Conservation (phyloP, 768 basidiomycete species). For the Suillus luteus region DNA sequence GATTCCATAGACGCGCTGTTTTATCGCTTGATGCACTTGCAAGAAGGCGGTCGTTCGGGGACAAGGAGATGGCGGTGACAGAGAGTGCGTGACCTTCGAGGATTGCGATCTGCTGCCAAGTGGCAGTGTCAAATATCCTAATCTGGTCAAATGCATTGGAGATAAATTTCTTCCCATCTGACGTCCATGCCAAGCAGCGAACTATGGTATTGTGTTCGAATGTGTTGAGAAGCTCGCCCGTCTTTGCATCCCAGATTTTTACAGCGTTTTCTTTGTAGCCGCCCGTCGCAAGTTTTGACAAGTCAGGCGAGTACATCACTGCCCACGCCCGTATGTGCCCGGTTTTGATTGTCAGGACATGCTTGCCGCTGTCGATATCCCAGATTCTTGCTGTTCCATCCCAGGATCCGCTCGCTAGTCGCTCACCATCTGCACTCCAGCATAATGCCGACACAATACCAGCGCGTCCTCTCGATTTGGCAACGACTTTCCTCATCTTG, state of each 20-base stretch:
- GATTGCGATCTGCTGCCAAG: not conserved
- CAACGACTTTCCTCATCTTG: not conserved
- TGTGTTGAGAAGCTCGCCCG: not conserved
- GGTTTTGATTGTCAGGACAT: not conserved
- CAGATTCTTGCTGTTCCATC: not conserved
- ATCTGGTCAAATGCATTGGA: not conserved
- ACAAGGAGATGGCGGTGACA: too few species aligned
- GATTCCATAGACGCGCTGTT: too few species aligned
- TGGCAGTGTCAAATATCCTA: not conserved
- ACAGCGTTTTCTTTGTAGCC: not conserved
- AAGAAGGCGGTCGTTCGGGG: too few species aligned
- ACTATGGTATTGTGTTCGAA: not conserved
- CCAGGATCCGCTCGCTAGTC: not conserved
- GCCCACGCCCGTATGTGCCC: not conserved
- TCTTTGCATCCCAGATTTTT: not conserved
- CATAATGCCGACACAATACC: not conserved
- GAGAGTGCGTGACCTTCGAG: not conserved
- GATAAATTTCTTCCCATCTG: not conserved
- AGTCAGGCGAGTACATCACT: not conserved
- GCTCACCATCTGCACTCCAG: not conserved
- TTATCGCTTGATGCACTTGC: too few species aligned
- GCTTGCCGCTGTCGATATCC: not conserved
- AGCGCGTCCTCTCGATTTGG: not conserved
- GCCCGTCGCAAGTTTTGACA: not conserved
- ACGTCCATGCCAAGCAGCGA: not conserved